Conservation (phyloP, 2,329 filamentous ascomycete species). For the Dactylellina haptotyla region DNA sequence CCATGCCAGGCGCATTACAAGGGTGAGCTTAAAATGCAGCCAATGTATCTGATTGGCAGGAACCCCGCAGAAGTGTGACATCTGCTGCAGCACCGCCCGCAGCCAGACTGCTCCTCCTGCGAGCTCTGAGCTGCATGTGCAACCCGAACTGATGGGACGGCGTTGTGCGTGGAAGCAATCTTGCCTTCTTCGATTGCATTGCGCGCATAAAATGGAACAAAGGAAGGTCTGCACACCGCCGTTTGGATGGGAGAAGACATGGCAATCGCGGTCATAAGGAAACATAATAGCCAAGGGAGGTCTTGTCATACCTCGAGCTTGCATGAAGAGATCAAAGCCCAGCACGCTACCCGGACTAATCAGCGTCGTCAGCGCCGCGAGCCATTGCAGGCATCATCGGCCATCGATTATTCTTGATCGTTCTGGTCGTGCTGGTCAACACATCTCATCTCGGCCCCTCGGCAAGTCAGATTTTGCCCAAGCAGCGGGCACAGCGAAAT, state of each 20-base stretch:
- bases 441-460: conserved; percentile 21
- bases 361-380: background rate
- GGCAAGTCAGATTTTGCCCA: conserved; percentile 44
- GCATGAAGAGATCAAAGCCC: background rate
- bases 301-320: conserved; percentile 8
- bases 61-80: conserved; percentile 19
- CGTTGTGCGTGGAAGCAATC: conserved; percentile 12
- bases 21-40: conserved; percentile 52
- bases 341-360: background rate
- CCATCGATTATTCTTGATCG: background rate
- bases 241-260: conserved; percentile 20
- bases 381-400: background rate
- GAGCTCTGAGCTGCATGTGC: conserved; percentile 47
- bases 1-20: conserved; percentile 31
- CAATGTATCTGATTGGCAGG: conserved; percentile 31
- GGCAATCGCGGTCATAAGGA: background rate
- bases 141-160: conserved; percentile 13
- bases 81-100: conserved; percentile 3
- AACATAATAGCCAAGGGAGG: background rate
- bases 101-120: too few relatives aligned
- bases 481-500: conserved; percentile 18
- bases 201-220: conserved; percentile 51
- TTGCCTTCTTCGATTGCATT: conserved; percentile 23
- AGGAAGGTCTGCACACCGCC: conserved; percentile 2
- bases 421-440: background rate